These are phyloP conservation scores for Pulveroboletus ravenelii DNA, from an alignment of 768 basidiomycete genomes.

Conservation along the genomic window DNA sequence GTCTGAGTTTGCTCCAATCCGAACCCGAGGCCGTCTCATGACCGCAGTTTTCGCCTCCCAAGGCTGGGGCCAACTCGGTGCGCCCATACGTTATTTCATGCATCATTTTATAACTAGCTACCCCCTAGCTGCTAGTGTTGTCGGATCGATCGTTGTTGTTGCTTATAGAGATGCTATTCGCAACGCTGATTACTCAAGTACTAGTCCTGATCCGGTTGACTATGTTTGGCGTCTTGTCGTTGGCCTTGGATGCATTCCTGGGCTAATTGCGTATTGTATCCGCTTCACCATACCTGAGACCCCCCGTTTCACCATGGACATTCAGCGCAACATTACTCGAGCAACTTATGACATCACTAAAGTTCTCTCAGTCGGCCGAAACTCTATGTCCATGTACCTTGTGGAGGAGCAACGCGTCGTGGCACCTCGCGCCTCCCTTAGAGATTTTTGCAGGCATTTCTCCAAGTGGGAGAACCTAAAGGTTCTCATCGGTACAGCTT, in stretches of 20 bases:
- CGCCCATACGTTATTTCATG: conserved; percentile 16
- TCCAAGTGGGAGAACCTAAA: conserved; percentile 72
- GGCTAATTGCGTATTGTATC: conserved; percentile 76
- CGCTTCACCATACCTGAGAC: conserved; percentile 90
- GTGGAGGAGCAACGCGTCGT: conserved; percentile 45
- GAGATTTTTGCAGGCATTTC: conserved; percentile 68
- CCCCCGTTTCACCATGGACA: conserved; percentile 87
- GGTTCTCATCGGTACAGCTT: conserved; percentile 69
- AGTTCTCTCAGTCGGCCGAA: conserved; percentile 47
- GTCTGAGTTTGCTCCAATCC: conserved; percentile 80
- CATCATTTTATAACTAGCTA: neutral
- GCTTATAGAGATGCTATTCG: conserved; percentile 61
- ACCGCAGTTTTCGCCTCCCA: conserved; percentile 79
- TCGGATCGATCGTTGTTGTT: conserved; percentile 55
- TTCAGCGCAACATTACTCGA: conserved; percentile 71
- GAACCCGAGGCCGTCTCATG: conserved; percentile 82
- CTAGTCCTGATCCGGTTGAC: conserved; percentile 57
- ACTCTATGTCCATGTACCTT: conserved; percentile 42
- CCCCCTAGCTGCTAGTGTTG: conserved; percentile 54
- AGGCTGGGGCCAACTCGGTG: conserved; percentile 86
- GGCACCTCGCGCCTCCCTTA: conserved; percentile 59
- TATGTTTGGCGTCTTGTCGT: conserved; percentile 82
- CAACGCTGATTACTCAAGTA: conserved; percentile 33
- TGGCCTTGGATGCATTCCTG: conserved; percentile 81
- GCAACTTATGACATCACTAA: conserved; percentile 67